Base-by-base conservation (phyloP, 164 flowering plant species). In the Piper betle region DNA sequence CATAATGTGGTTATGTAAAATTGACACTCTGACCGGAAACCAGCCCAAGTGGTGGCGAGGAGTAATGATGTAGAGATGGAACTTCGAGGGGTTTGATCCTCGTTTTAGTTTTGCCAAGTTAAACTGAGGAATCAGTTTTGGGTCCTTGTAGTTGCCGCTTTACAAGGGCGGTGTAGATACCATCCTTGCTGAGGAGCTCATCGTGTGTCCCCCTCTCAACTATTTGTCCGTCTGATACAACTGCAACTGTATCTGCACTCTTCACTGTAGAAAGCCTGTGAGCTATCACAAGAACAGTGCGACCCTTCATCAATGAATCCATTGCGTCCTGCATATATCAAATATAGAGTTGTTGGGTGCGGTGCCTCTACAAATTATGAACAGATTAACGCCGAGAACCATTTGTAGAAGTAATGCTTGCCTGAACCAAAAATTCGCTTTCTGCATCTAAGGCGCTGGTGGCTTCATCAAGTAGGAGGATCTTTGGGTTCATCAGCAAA, bases 381-480 rank as follows among this genome's bases (percentile, higher is more conserved):
- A 46, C 46, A 46, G 50, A 46, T 2, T 9, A 2, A 6, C 0
- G 50, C 3, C 15, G 3, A 10, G 10, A 9, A 12, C 15, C 33
- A 2, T 25, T 25, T 25, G 33, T 2, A 46, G 10, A 46, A 10
- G 15, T 6, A 33, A 17, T 18, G 17, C 72, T 63, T 58, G 85
- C 99, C 92, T 94, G 97, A 55, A 94, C 99, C 11, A 94, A 77
- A 69, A 77, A 87, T 72, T 94, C 99, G 40, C 97, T 94, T 62
- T 94, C 97, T 38, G 97, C 99, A 75, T 94, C 99, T 20, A 94
- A 80, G 37, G 97, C 99, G 62, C 99, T 94, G 3, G 99, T 94
- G 59, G 99, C 99, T 76, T 94, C 99, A 78, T 94, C 99, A 61
- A 91, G 66, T 11, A 94, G 80, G 50, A 94, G 82, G 68, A 91